These are phyloP conservation scores for Penicillium steckii DNA, from an alignment of 495 filamentous ascomycete species.

Conservation along the genomic window DNA sequence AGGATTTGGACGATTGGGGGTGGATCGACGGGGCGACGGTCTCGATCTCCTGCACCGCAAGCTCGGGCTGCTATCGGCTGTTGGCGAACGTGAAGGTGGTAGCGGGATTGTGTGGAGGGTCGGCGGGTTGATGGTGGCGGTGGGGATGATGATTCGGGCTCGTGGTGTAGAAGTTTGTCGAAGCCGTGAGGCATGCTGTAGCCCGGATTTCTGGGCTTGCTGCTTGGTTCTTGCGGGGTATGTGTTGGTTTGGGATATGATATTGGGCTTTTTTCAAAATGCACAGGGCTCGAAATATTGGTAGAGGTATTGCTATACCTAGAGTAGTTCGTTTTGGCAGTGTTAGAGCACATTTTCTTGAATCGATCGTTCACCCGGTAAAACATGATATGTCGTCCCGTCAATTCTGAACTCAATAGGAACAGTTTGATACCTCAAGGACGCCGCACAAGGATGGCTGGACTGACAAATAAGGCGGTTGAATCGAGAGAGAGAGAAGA, in stretches of 20 bases:
- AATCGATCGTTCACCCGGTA: not conserved
- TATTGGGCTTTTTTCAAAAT: conserved; percentile 31
- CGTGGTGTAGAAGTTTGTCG: conserved; percentile 41
- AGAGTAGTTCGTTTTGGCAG: not conserved
- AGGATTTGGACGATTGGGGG: conserved; percentile 90
- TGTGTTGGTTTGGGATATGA: conserved; percentile 9
- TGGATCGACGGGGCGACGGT: conserved; percentile 90
- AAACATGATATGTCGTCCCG: not conserved
- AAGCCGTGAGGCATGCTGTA: conserved; percentile 41
- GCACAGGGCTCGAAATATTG: conserved; percentile 33
- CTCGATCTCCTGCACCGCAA: conserved; percentile 91
- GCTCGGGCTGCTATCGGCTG: conserved; percentile 88
- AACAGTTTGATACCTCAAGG: not conserved
- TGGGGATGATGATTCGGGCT: conserved; percentile 28
- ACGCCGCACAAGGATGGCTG: conserved; percentile 16
- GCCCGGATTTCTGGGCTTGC: conserved; percentile 17
- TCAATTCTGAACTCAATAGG: not conserved
- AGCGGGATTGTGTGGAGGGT: conserved; percentile 33
- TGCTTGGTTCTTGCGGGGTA: conserved; percentile 11
- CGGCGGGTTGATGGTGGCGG: conserved; percentile 23
- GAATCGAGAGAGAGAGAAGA: conserved; percentile 13
- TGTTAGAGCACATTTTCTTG: conserved; percentile 2
- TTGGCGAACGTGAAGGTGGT: conserved; percentile 75
- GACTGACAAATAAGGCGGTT: conserved; percentile 20
- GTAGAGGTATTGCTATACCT: conserved; percentile 36